Base-by-base conservation (phyloP, 2,329 filamentous ascomycete genomes). In the Fusarium humuli region DNA sequence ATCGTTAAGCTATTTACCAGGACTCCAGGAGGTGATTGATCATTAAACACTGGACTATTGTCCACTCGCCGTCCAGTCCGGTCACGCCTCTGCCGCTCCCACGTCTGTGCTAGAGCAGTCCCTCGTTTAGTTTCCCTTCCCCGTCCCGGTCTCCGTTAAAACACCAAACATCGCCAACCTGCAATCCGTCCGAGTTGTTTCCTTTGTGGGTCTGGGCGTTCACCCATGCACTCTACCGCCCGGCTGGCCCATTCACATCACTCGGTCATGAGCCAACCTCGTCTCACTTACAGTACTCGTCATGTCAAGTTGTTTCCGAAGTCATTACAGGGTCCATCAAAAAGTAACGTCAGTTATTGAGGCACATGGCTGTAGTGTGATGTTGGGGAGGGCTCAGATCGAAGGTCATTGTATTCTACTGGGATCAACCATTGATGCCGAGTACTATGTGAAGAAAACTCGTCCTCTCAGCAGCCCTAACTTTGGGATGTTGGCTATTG, bases 1-100 rank as follows among this genome's bases (percentile, higher is more conserved):
- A 20, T 59, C 18, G 20, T 37, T 18, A 20, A 27, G 34, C 30
- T 50, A 37, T 65, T 46, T 37, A 22, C 30, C 40, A 12, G n/a
- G 7, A 11, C 34, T 37, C 30, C 20, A 34, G 32, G 23, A 42
- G 47, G 25, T 34, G 27, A 25, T 27, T 44, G 7, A 40, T 46
- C 52, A 65, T 50, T 65, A 48, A 58, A 48, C 45, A 47, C 27
- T 13, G 30, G 59, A 34, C 48, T 52, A 55, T 65, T 53, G 57
- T 6, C 64, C 53, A 71, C 49, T 56, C 40, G 44, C 52, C 53
- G 25, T 48, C 60, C 65, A 65, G 41, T 66, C 63, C 37, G 49
- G 71, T 63, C 65, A 69, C 68, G 57, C 69, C 70, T 65, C 66
- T 70, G 67, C 72, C 72, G 67, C 70, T 71, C 66, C 53, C 58